These are phyloP conservation scores for Hamigera avellanea DNA, from an alignment of 495 filamentous ascomycete genomes.

Conservation along the genomic window DNA sequence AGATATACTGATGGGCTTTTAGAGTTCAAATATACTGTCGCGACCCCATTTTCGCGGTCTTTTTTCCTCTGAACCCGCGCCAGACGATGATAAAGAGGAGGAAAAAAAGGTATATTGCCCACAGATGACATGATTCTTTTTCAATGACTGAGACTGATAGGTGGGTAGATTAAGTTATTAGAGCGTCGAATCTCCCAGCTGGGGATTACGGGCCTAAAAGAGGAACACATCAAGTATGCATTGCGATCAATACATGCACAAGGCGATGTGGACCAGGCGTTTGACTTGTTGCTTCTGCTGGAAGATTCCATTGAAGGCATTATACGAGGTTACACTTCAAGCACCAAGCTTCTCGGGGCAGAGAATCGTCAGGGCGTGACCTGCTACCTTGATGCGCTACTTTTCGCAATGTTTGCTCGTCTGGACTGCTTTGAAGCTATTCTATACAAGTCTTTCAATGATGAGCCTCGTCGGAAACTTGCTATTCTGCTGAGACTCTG, in stretches of 20 bases:
- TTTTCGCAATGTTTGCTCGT: slow-evolving; percentile 94
- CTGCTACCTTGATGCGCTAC: slow-evolving; percentile 83
- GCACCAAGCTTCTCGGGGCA: slow-evolving; percentile 66
- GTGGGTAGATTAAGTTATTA: slow-evolving; percentile 22
- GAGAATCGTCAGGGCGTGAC: slow-evolving; percentile 79
- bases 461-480: slow-evolving; percentile 59
- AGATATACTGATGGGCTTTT: slow-evolving; percentile 9
- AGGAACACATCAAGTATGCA: slow-evolving; percentile 55
- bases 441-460: slow-evolving; percentile 54
- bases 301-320: slow-evolving; percentile 74
- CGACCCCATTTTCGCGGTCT: slow-evolving; percentile 22
- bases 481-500: slow-evolving; percentile 69
- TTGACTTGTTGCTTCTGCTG: slow-evolving; percentile 61
- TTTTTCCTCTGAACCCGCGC: slow-evolving; percentile 17
- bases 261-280: slow-evolving; percentile 62
- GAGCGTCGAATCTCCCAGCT: slow-evolving; percentile 20
- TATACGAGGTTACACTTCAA: slow-evolving; percentile 58
- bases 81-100: slow-evolving; percentile 16
- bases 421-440: slow-evolving; percentile 87
- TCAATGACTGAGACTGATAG: neutral
- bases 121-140: neutral
- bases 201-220: slow-evolving; percentile 25
- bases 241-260: slow-evolving; percentile 51
- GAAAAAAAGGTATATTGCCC: slow-evolving; percentile 27
- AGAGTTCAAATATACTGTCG: slow-evolving; percentile 16